Conservation (phyloP, 1,284 basidiomycete genomes). For the Moesziomyces sp. region DNA sequence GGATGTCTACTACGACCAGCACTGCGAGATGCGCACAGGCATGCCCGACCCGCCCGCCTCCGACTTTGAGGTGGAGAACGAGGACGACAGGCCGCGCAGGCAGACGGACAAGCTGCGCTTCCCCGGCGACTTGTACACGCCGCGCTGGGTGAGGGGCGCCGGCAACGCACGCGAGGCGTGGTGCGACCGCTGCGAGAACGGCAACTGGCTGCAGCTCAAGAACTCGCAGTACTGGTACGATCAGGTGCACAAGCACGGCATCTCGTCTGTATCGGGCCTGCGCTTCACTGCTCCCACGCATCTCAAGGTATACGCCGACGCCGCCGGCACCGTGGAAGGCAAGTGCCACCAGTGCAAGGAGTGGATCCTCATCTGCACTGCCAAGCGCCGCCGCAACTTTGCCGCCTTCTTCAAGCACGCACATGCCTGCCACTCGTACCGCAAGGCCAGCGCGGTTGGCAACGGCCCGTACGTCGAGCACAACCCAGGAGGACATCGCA, state of each 20-base stretch:
- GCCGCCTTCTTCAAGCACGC: slow-evolving; percentile 57
- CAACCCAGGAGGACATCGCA: slow-evolving; percentile 47
- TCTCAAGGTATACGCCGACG: slow-evolving; percentile 49
- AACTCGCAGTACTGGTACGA: slow-evolving; percentile 61
- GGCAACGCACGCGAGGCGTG: slow-evolving; percentile 55
- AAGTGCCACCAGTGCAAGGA: slow-evolving; percentile 57
- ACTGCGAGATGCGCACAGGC: slow-evolving; percentile 43
- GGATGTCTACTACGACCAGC: slow-evolving; percentile 55
- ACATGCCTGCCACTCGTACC: slow-evolving; percentile 47
- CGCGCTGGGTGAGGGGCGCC: slow-evolving; percentile 52
- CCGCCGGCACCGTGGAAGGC: slow-evolving; percentile 48
- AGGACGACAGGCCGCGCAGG: slow-evolving; percentile 42
- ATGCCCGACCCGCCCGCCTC: slow-evolving; percentile 43
- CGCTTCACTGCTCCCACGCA: slow-evolving; percentile 54
- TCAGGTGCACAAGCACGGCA: slow-evolving; percentile 56
- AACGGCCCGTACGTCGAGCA: slow-evolving; percentile 53
- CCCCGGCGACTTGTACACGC: slow-evolving; percentile 56
- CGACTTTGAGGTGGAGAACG: slow-evolving; percentile 48
- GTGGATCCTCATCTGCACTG: slow-evolving; percentile 56
- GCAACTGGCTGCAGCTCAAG: slow-evolving; percentile 58
- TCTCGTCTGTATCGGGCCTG: slow-evolving; percentile 50
- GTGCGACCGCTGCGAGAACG: slow-evolving; percentile 56
- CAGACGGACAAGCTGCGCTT: slow-evolving; percentile 59
- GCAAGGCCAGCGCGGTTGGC: slow-evolving; percentile 47
- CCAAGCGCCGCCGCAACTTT: slow-evolving; percentile 52